Percentiles rank a stretch among this genome's conserved stretches.
phyloP scores from a whole-genome alignment of 148 eudicot genomes.

The Persicaria maculosa region DNA sequence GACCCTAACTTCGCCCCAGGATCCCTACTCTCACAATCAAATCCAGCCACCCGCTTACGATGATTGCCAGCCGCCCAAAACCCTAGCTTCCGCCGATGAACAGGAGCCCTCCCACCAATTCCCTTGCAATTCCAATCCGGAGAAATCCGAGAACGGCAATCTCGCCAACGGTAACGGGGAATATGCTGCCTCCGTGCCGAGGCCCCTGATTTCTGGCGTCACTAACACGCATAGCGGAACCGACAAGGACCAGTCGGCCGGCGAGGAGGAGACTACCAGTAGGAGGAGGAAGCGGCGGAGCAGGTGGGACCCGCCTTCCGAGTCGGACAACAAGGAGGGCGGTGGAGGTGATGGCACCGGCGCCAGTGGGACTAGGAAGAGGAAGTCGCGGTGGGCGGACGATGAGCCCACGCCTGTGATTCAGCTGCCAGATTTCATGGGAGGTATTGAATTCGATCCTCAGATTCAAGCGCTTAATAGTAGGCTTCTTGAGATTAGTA shows the following conservation, averaged over 20 bases:
- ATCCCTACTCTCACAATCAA: not conserved
- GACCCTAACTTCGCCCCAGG: constrained; percentile 22
- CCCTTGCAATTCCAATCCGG: constrained; percentile 5
- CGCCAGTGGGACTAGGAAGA: constrained; percentile 32
- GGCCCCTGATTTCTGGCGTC: constrained; percentile 26
- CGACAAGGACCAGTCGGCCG: constrained; percentile 49
- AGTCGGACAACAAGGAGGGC: constrained; percentile 18
- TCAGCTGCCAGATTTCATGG: constrained; percentile 85
- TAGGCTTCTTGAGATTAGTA: constrained; percentile 61
- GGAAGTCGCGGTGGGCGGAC: constrained; percentile 79
- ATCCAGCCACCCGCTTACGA: not conserved
- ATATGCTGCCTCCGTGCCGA: not conserved
- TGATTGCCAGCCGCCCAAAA: constrained; percentile 9
- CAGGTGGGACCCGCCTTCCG: constrained; percentile 81
- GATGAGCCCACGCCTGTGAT: constrained; percentile 62
- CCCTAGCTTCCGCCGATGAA: constrained; percentile 16
- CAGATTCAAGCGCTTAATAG: constrained; percentile 65
- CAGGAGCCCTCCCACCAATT: constrained; percentile 8
- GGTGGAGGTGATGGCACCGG: constrained; percentile 27
- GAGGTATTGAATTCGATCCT: constrained; percentile 79
- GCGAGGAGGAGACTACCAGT: constrained; percentile 74
- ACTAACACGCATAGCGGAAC: constrained; percentile 45
- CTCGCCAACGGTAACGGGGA: not conserved
- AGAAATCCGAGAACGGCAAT: constrained; percentile 17
- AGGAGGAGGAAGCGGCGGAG: constrained; percentile 51